Evolutionary conservation across 768 basidiomycete species (phyloP).

Genomic region (Rhodotorula paludigena): DNA sequence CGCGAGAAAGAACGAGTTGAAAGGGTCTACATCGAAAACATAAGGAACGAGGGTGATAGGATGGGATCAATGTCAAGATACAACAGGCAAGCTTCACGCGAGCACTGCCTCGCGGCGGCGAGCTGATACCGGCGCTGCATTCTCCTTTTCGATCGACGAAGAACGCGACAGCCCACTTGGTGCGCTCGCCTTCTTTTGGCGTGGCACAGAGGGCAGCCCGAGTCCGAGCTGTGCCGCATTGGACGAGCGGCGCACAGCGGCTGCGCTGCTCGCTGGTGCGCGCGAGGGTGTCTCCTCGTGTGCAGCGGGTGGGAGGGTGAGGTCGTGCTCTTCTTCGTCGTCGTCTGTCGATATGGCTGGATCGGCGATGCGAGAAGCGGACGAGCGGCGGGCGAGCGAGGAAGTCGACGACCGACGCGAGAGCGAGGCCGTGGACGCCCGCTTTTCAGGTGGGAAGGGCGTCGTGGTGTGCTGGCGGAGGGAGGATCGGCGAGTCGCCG

Average conservation of each 20-base stretch:
- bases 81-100: too few species aligned
- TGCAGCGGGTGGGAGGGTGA: conserved; percentile 9
- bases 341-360: neutral
- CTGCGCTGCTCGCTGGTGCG: neutral
- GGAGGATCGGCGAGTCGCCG: neutral
- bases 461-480: conserved; percentile 1
- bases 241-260: neutral
- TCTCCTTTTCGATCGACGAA: conserved; percentile 10
- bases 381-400: neutral
- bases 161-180: too few species aligned
- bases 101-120: neutral
- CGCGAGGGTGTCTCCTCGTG: conserved; percentile 22
- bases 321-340: conserved; percentile 3
- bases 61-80: too few species aligned
- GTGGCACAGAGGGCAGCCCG: neutral
- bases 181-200: neutral
- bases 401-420: neutral
- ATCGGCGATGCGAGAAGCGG: neutral
- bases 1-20: too few species aligned
- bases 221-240: neutral
- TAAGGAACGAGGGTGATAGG: too few species aligned
- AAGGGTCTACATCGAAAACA: too few species aligned
- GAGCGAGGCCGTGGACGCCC: neutral
- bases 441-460: conserved; percentile 6
- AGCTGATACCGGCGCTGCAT: neutral